Base-by-base conservation (phyloP, 805 yeast genomes). In the Starmerella sp. region DNA sequence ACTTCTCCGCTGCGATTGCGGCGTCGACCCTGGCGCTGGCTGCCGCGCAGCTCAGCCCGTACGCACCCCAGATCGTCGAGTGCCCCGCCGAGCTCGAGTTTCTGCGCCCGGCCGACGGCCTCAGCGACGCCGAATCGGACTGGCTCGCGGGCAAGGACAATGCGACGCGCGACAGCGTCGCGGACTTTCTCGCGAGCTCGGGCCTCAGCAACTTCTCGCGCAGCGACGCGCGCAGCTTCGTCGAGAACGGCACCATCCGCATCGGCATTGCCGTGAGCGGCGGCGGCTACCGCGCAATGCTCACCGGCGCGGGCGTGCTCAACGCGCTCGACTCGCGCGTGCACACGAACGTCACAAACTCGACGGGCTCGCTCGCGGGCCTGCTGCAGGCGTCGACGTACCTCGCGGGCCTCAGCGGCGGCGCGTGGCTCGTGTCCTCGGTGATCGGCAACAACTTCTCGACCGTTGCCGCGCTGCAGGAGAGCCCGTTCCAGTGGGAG, bases 271-370 rank as follows among this genome's bases (percentile, higher is more conserved):
- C 84, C 10, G 78, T 80, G 61, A 76, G 86, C 14, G 96, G 96
- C 46, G 96, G 96, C 65, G 96, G 96, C 4, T 88, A 86, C 68
- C 77, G 96, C 58, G 95, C 96, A 36, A 86, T 88, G 87, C 70
- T 88, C 46, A 71, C 76, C 55, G 95, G 95, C 2, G 95, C 95
- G 13, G 96, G 96, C 37, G 80, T 82, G 66, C 70, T 88, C 22
- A 73, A 90, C 0, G 95, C 91, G 1, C 69, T 86, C 56, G 96
- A 88, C 67, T 80, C 81, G 63, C 73, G 95, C 60, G 82, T 93
- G 2, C 6, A 15, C 31, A 69, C 64, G 8, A 77, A 75, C 54
- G 75, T 81, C 13, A 72, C 79, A 4, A 71, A 70, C 31, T 43
- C 30, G 10, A 11, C 34, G 6, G 66, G 70, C 38, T 84, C 85